These are phyloP conservation scores for Colletotrichum gigasporum DNA, from an alignment of 2,329 filamentous ascomycete species.

Conservation along the genomic window DNA sequence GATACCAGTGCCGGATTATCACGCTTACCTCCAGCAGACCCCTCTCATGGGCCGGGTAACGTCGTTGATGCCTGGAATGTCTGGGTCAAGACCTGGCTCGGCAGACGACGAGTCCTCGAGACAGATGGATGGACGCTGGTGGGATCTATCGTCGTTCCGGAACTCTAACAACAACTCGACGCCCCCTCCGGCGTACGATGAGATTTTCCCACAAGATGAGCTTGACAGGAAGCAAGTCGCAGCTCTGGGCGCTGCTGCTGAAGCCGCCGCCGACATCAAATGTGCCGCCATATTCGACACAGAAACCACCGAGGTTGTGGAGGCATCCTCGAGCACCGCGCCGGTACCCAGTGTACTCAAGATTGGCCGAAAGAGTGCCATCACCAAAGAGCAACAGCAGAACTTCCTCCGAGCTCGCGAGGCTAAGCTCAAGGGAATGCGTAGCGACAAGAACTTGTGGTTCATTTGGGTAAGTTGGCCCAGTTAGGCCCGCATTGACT, in stretches of 20 bases:
- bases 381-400: constrained; percentile 73
- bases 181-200: constrained; percentile 80
- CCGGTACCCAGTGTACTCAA: constrained; percentile 54
- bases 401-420: constrained; percentile 69
- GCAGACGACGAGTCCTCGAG: constrained; percentile 51
- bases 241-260: constrained; percentile 65
- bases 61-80: constrained; percentile 75
- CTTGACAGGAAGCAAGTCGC: constrained; percentile 66
- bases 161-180: constrained; percentile 54
- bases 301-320: constrained; percentile 46
- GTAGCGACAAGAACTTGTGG: constrained; percentile 73
- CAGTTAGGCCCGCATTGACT: neutral
- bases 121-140: constrained; percentile 69
- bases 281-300: constrained; percentile 62
- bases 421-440: constrained; percentile 69
- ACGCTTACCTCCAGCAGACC: constrained; percentile 67
- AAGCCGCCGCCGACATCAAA: constrained; percentile 67
- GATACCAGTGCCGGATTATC: constrained; percentile 76
- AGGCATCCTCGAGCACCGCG: constrained; percentile 34
- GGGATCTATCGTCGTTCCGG: constrained; percentile 70
- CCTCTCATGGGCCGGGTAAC: constrained; percentile 78
- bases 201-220: constrained; percentile 72
- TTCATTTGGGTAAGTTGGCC: constrained; percentile 69
- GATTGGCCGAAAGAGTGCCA: constrained; percentile 70
- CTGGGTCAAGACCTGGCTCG: constrained; percentile 58